Conservation (phyloP, 176 grass and related monocot genomes). For the Aegilops tauschii region DNA sequence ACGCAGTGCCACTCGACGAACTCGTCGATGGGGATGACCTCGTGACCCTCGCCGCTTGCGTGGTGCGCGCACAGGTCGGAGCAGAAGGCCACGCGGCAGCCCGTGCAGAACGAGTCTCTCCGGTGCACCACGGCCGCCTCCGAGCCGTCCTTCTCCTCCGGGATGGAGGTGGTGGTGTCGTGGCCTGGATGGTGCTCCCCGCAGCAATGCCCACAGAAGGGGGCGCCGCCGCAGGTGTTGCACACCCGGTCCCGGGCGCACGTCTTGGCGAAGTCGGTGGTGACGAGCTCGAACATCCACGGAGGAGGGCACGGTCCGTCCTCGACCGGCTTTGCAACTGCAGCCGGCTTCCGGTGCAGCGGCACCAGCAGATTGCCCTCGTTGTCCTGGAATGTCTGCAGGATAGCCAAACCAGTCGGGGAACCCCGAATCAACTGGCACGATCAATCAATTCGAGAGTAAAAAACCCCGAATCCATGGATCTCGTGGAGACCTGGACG, state of each 20-base stretch:
- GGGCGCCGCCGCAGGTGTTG: neutral
- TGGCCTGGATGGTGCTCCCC: neutral
- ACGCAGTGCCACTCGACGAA: neutral
- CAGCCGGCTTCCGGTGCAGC: neutral
- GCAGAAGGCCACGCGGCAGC: neutral
- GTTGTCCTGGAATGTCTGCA: neutral
- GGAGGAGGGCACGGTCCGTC: no score
- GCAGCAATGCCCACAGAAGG: slow-evolving; percentile 14
- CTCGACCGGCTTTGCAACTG: no score
- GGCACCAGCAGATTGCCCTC: neutral
- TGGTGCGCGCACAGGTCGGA: slow-evolving; percentile 25
- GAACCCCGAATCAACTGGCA: neutral
- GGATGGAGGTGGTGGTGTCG: neutral
- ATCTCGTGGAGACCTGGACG: slow-evolving; percentile 5
- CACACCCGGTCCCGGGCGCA: neutral
- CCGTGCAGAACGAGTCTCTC: slow-evolving; percentile 16
- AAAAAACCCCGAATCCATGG: neutral
- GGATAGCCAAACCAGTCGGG: neutral
- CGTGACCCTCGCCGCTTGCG: neutral
- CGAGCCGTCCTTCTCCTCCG: neutral
- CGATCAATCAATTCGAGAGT: neutral
- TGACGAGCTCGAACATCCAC: neutral
- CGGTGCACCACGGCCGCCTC: neutral
- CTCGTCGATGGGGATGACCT: neutral
- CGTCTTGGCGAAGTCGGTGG: neutral